Base-by-base conservation (phyloP, 2,329 filamentous ascomycete genomes). In the Microdochium paspali region DNA sequence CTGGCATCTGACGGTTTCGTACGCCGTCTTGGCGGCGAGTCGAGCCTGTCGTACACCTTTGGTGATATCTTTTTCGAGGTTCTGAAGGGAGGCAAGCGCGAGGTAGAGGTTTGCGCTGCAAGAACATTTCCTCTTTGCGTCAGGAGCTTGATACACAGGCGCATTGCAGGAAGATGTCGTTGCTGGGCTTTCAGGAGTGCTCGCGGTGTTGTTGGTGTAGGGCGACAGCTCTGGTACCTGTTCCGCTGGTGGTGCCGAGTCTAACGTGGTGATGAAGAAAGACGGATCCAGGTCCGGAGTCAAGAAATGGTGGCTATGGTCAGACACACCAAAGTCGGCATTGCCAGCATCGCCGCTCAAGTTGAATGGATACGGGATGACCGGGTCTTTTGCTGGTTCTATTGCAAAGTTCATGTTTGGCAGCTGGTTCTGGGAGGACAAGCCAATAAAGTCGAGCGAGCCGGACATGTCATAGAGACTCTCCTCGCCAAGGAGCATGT, bases 81-180 rank as follows among this genome's bases (percentile, higher is more conserved):
- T 65, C 44, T 70, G 68, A 50, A 80, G 67, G 20, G 71, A 70
- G 49, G 74, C 68, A 3, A 80, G 64, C 4, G 76, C 69, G 4
- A 73, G 66, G 55, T 73, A 77, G 13, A 80, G 65, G 13, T 62
- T 66, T 1, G 71, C 67, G 1, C 74, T 67, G 51, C 77, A 80
- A 47, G 65, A 58, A 51, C 77, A 80, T 40, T 21, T 40, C 35
- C 6, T 15, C 6, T 15, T 21, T 20, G 35, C n/a, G 15, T 3
- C 12, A 21, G 35, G 10, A 40, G 35, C n/a, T n/a, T n/a, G n/a
- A n/a, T n/a, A n/a, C n/a, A n/a, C n/a, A n/a, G n/a, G n/a, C n/a
- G n/a, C n/a, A n/a, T n/a, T 35, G 18, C 23, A 35, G 9, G 40
- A 24, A 7, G 28, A 30, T 18, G 48, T n/a, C 20, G 48, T 30